phyloP scores from a whole-genome alignment of 164 flowering plant genomes.

The Stephania yunnanensis region DNA sequence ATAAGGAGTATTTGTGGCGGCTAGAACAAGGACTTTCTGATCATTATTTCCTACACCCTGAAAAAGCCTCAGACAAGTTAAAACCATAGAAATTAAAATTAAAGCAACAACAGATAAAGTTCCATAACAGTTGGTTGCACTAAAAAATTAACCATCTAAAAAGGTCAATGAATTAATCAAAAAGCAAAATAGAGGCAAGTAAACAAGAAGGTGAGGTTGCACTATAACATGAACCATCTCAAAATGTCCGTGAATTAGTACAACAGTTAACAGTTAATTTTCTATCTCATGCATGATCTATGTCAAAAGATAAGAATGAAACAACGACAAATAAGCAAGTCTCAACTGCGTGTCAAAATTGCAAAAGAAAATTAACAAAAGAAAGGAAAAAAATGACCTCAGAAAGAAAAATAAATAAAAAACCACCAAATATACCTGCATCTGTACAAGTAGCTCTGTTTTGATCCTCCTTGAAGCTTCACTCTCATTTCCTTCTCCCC shows the following conservation, averaged over 20 bases:
- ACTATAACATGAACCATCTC: too few relatives aligned
- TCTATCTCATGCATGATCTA: neutral
- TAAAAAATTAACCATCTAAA: neutral
- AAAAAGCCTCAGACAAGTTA: conserved; percentile 7
- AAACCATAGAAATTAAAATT: conserved; percentile 7
- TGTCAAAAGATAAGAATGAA: neutral
- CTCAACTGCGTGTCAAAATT: neutral
- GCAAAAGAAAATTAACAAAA: neutral
- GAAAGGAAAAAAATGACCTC: neutral
- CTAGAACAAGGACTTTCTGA: conserved; percentile 96
- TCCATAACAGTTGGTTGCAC: neutral
- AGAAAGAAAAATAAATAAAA: neutral
- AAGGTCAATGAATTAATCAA: neutral
- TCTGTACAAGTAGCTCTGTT: conserved; percentile 96
- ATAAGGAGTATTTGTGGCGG: conserved; percentile 99
- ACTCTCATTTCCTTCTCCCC: conserved; percentile 97
- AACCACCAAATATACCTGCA: conserved; percentile 63
- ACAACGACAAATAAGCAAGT: neutral
- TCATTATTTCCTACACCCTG: conserved; percentile 97
- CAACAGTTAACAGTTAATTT: neutral
- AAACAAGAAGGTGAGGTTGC: too few relatives aligned
- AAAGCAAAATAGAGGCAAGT: too few relatives aligned
- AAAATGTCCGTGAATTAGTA: neutral
- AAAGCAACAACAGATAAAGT: neutral
- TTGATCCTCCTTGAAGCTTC: conserved; percentile 98